A percentile compares a stretch with the other conserved stretches of the same genome.
These are phyloP conservation scores for Nicotiana rustica DNA, from an alignment of 305 asterid genomes.

Conservation along the genomic window DNA sequence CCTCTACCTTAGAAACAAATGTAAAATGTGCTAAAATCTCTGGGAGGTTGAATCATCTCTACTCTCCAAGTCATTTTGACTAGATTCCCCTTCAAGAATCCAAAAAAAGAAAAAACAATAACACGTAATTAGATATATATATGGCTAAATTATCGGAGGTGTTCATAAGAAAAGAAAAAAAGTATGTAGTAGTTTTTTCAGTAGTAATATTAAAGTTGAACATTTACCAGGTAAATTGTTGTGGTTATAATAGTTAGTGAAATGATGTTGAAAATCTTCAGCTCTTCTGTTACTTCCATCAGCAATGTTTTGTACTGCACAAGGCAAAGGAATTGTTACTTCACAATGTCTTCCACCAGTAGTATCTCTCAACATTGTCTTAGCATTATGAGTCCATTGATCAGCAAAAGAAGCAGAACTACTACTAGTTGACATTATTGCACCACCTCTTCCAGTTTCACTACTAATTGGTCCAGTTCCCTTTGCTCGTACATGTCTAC, in stretches of 20 bases:
- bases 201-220: not conserved
- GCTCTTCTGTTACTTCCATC: not conserved
- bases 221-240: not conserved
- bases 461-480: not conserved
- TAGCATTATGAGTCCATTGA: not conserved
- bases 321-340: not conserved
- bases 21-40: not conserved
- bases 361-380: not conserved
- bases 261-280: not conserved
- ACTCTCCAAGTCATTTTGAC: not conserved
- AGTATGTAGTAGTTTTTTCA: not conserved
- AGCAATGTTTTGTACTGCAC: not conserved
- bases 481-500: slow-evolving; percentile 12
- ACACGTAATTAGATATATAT: not conserved
- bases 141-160: not conserved
- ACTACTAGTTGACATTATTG: not conserved
- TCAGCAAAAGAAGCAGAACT: not conserved
- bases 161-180: not conserved
- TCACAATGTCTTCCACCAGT: not conserved
- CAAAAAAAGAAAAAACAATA: not conserved
- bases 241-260: slow-evolving; percentile 2
- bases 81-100: slow-evolving; percentile 1
- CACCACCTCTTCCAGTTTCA: not conserved
- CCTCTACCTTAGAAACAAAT: not conserved
- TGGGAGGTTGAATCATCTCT: not conserved